phyloP scores from a whole-genome alignment of 2,329 filamentous ascomycete species.

The Kalaharituber pfeilii region DNA sequence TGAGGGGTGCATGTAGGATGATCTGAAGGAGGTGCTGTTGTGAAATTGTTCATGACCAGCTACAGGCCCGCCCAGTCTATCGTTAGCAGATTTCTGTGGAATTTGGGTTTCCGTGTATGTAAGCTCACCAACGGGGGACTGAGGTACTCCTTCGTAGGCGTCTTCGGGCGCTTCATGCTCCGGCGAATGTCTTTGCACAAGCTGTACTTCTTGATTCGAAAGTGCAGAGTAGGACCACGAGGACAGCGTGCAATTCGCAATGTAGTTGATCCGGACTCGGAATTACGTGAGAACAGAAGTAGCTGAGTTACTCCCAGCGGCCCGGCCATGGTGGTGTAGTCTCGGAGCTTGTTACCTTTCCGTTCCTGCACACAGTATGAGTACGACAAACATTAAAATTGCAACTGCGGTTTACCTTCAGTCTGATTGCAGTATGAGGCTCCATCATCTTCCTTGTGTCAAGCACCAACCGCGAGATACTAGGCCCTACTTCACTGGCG shows the following conservation, averaged over 20 bases:
- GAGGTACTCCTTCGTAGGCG: slow-evolving; percentile 67
- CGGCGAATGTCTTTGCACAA: slow-evolving; percentile 78
- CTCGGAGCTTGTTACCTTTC: slow-evolving; percentile 68
- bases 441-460: slow-evolving; percentile 93
- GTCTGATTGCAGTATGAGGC: slow-evolving; percentile 70
- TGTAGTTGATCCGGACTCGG: slow-evolving; percentile 78
- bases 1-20: slow-evolving; percentile 38
- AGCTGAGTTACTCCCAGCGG: slow-evolving; percentile 85
- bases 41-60: slow-evolving; percentile 98
- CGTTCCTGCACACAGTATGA: slow-evolving; percentile 46
- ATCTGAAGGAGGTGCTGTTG: slow-evolving; percentile 39
- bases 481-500: slow-evolving; percentile 79
- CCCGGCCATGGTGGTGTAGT: slow-evolving; percentile 91
- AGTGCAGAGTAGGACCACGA: slow-evolving; percentile 80
- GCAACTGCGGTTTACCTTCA: slow-evolving; percentile 27
- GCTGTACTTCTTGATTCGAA: slow-evolving; percentile 87
- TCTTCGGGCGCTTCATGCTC: slow-evolving; percentile 65
- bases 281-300: slow-evolving; percentile 70
- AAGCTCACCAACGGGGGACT: slow-evolving; percentile 57
- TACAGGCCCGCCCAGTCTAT: slow-evolving; percentile 24
- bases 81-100: slow-evolving; percentile 2
- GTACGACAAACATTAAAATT: neutral
- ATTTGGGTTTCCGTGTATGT: too few relatives aligned
- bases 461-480: slow-evolving; percentile 74
- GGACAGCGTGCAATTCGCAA: slow-evolving; percentile 74